Conservation (phyloP, 345 rosid genomes). For the Gossypium thurberi region DNA sequence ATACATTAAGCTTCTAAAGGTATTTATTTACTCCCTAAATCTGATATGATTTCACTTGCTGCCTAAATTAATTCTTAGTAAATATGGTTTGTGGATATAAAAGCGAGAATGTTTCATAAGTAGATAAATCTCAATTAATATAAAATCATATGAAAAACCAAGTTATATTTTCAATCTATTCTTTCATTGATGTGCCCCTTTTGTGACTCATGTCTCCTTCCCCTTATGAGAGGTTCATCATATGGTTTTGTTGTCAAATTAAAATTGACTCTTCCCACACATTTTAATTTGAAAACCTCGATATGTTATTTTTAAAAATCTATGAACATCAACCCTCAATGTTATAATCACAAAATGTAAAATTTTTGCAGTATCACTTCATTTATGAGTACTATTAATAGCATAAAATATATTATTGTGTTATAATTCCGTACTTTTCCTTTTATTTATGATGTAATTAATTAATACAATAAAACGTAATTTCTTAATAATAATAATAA, state of each 20-base stretch:
- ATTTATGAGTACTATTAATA: too few species aligned
- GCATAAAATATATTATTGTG: too few species aligned
- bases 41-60: conserved; percentile 6
- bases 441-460: too few species aligned
- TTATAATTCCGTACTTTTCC: too few species aligned
- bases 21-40: neutral
- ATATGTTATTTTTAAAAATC: too few species aligned
- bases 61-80: neutral
- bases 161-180: neutral
- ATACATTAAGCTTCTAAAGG: neutral
- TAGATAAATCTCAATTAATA: too few species aligned
- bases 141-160: neutral
- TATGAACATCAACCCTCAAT: too few species aligned
- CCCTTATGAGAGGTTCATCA: neutral
- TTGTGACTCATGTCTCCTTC: conserved; percentile 1
- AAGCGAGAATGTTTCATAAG: too few species aligned
- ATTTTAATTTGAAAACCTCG: neutral
- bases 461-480: neutral
- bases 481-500: too few species aligned
- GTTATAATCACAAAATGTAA: too few species aligned
- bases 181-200: neutral
- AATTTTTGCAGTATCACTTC: too few species aligned
- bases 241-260: neutral
- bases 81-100: neutral
- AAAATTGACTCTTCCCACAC: neutral